A percentile compares a stretch with the other conserved stretches of the same genome.
phyloP scores from a whole-genome alignment of 768 basidiomycete genomes.

The Mycena alexandri region DNA sequence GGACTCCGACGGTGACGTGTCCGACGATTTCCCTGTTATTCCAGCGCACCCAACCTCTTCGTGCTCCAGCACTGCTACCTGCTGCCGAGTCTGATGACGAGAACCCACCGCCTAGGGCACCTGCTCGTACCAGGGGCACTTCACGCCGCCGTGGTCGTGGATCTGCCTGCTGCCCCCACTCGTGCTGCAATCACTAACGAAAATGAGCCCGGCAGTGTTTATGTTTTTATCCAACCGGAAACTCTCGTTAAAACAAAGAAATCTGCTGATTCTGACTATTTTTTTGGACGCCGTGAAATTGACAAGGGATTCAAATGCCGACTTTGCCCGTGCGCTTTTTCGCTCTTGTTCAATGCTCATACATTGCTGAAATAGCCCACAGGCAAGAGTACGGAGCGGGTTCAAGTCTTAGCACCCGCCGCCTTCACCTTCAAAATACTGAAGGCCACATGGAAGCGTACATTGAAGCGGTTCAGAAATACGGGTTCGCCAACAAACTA shows the following conservation, averaged over 20 bases:
- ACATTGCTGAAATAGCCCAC: slow-evolving; percentile 7
- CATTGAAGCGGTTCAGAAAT: slow-evolving; percentile 9
- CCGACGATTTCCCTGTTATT: no score
- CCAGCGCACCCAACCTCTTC: neutral
- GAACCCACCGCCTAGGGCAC: slow-evolving; percentile 10
- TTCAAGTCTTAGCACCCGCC: slow-evolving; percentile 22
- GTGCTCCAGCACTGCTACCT: neutral
- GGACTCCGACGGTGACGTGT: no score
- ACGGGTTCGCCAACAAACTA: slow-evolving; percentile 18
- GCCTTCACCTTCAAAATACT: slow-evolving; percentile 17
- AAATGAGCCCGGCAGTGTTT: slow-evolving; percentile 10
- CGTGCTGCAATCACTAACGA: slow-evolving; percentile 8
- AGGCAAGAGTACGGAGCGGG: slow-evolving; percentile 12
- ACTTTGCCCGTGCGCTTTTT: slow-evolving; percentile 18
- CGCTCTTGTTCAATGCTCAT: slow-evolving; percentile 12
- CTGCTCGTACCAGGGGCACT: slow-evolving; percentile 3
- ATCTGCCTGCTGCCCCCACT: slow-evolving; percentile 13
- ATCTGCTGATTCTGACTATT: slow-evolving; percentile 14
- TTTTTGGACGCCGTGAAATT: slow-evolving; percentile 9
- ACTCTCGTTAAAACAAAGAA: slow-evolving; percentile 17
- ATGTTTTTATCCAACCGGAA: slow-evolving; percentile 15
- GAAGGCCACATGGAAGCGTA: slow-evolving; percentile 14
- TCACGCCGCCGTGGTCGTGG: slow-evolving; percentile 7
- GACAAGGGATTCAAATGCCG: slow-evolving; percentile 23
- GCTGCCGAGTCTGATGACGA: slow-evolving; percentile 8